phyloP scores from a whole-genome alignment of 805 yeast species.

The Pachysolen tannophilus region DNA sequence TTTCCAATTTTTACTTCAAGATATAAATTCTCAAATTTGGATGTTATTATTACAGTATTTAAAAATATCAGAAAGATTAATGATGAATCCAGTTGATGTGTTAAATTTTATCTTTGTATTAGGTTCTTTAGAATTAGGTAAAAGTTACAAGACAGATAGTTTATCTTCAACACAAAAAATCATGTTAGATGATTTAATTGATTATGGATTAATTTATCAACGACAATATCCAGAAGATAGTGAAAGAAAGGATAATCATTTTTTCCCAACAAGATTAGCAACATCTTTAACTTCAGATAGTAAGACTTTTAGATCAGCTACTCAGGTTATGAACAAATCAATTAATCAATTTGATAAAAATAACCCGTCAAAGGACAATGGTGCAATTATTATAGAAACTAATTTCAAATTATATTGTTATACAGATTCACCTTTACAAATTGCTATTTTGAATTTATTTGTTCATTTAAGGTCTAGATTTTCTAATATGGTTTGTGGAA shows the following conservation, averaged over 20 bases:
- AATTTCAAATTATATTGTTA: slow-evolving; percentile 91
- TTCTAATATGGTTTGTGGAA: slow-evolving; percentile 89
- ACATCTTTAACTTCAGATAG: slow-evolving; percentile 85
- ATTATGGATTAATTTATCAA: slow-evolving; percentile 79
- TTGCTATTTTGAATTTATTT: slow-evolving; percentile 83
- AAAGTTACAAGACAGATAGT: slow-evolving; percentile 66
- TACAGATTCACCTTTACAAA: slow-evolving; percentile 89
- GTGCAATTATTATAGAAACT: slow-evolving; percentile 84
- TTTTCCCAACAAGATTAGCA: slow-evolving; percentile 87
- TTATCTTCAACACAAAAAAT: slow-evolving; percentile 73
- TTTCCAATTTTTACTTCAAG: slow-evolving; percentile 89
- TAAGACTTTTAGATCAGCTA: slow-evolving; percentile 60
- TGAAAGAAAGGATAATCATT: slow-evolving; percentile 43
- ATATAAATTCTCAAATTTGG: slow-evolving; percentile 93
- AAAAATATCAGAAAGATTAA: slow-evolving; percentile 71
- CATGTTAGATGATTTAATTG: slow-evolving; percentile 84
- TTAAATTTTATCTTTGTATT: slow-evolving; percentile 87
- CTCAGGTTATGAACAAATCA: slow-evolving; percentile 68
- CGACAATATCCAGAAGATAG: slow-evolving; percentile 11
- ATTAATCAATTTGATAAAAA: slow-evolving; percentile 27
- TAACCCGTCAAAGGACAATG: slow-evolving; percentile 26
- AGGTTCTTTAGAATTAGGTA: slow-evolving; percentile 88
- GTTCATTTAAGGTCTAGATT: slow-evolving; percentile 81
- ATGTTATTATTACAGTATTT: slow-evolving; percentile 80
- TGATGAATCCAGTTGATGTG: slow-evolving; percentile 95